Percentiles rank a stretch among this genome's conserved stretches.
Conservation (phyloP, 805 yeast species). For the Schwanniomyces pseudopolymorphus region DNA sequence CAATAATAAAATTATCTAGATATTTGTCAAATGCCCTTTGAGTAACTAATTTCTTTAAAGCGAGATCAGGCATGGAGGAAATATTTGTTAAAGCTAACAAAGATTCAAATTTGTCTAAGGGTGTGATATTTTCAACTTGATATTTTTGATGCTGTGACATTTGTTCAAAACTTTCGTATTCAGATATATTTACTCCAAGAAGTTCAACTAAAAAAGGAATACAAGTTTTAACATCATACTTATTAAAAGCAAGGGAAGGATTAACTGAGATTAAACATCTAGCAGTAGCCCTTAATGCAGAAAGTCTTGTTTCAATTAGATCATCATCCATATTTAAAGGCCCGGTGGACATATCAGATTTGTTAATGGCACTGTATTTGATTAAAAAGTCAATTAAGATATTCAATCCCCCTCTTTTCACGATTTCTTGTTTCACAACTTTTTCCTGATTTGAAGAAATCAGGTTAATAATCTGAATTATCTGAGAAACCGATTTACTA, state of each 20-base stretch:
- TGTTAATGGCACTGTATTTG: slow-evolving; percentile 24
- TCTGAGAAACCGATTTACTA: slow-evolving; percentile 16
- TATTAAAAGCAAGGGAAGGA: slow-evolving; percentile 41
- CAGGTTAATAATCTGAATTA: slow-evolving; percentile 34
- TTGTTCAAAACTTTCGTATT: slow-evolving; percentile 12
- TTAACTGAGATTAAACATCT: slow-evolving; percentile 44
- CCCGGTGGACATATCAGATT: slow-evolving; percentile 13
- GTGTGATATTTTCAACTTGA: slow-evolving; percentile 28
- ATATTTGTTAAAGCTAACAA: slow-evolving; percentile 68
- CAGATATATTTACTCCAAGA: slow-evolving; percentile 32
- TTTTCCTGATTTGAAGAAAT: slow-evolving; percentile 27
- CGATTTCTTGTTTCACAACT: slow-evolving; percentile 31
- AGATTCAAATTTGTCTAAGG: slow-evolving; percentile 51
- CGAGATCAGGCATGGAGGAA: slow-evolving; percentile 45
- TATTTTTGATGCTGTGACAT: slow-evolving; percentile 8
- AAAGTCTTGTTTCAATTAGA: slow-evolving; percentile 21
- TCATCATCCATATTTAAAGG: slow-evolving; percentile 14
- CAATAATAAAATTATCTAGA: slow-evolving; percentile 41
- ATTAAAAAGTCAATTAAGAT: slow-evolving; percentile 40
- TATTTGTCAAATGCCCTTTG: slow-evolving; percentile 49
- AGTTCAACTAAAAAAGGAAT: slow-evolving; percentile 51
- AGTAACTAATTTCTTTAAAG: slow-evolving; percentile 35
- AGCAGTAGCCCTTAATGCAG: slow-evolving; percentile 44
- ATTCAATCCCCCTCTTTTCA: slow-evolving; percentile 47
- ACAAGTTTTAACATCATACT: slow-evolving; percentile 39